A percentile compares a stretch with the other conserved stretches of the same genome.
These are phyloP conservation scores for Crucibulum laeve DNA, from an alignment of 768 basidiomycete genomes.

Conservation along the genomic window DNA sequence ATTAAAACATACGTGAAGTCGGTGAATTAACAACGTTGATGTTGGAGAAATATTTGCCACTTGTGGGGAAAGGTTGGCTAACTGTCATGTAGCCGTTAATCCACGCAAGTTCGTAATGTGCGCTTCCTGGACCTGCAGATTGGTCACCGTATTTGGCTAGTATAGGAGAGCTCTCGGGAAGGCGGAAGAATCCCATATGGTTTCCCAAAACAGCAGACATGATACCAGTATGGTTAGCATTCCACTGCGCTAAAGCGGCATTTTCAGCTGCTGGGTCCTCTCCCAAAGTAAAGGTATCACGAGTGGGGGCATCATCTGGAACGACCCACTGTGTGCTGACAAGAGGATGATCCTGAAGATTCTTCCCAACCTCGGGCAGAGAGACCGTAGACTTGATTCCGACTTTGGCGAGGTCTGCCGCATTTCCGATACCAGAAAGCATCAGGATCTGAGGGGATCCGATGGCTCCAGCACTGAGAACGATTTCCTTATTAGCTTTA, in stretches of 20 bases:
- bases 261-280: neutral
- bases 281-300: neutral
- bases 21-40: neutral
- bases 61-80: no score
- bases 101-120: neutral
- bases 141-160: neutral
- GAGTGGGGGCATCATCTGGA: no score
- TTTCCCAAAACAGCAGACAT: neutral
- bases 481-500: conserved; percentile 1
- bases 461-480: conserved; percentile 2
- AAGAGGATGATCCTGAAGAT: neutral
- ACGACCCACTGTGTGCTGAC: neutral
- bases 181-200: neutral
- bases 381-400: conserved; percentile 17
- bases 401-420: neutral
- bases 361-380: neutral
- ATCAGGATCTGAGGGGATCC: conserved; percentile 3
- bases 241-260: neutral
- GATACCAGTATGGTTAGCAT: neutral
- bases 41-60: no score
- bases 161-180: no score
- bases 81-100: no score
- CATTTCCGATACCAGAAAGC: conserved; percentile 1
- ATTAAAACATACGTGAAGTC: neutral
- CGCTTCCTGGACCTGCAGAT: neutral